Evolutionary conservation across 2,329 filamentous ascomycete species (phyloP).

Genomic region (Aspergillus udagawae): DNA sequence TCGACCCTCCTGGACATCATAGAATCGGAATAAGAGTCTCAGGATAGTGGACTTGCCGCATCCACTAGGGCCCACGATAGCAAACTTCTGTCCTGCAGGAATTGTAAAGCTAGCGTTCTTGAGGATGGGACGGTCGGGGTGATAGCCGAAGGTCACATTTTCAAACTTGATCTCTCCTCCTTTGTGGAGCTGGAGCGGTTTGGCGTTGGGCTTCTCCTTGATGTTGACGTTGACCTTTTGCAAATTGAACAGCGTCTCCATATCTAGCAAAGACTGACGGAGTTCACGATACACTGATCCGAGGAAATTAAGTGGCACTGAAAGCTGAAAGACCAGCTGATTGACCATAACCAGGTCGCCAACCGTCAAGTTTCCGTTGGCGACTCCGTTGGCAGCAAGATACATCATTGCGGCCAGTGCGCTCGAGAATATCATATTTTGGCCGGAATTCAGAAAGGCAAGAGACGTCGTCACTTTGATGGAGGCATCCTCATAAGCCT

Average conservation of each 20-base stretch:
- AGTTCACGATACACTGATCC: constrained; percentile 97
- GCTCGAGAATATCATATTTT: constrained; percentile 95
- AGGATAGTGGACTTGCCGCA: constrained; percentile 96
- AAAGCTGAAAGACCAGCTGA: constrained; percentile 96
- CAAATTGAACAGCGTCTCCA: constrained; percentile 96
- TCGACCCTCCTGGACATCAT: constrained; percentile 78
- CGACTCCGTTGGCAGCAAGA: constrained; percentile 84
- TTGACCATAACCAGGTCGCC: constrained; percentile 99
- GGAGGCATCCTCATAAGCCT: constrained; percentile 84
- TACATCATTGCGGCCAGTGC: constrained; percentile 98
- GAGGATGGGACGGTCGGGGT: constrained; percentile 79
- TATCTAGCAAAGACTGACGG: constrained; percentile 89
- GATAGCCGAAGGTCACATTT: constrained; percentile 92
- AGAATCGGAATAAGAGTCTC: constrained; percentile 86
- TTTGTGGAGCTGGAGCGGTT: constrained; percentile 64
- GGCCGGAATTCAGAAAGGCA: constrained; percentile 87
- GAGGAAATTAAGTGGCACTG: constrained; percentile 92
- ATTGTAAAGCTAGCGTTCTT: constrained; percentile 82
- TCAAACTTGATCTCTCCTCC: constrained; percentile 92
- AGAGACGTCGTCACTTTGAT: constrained; percentile 96
- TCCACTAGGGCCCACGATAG: constrained; percentile 89
- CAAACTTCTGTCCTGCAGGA: constrained; percentile 91
- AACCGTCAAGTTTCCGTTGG: constrained; percentile 74
- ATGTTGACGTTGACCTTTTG: constrained; percentile 94
- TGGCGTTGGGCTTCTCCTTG: constrained; percentile 70